Evolutionary conservation across 306 rosid species (phyloP), one percentile per base, ranked within the genome.

Genomic region (Biancaea sappan): DNA sequence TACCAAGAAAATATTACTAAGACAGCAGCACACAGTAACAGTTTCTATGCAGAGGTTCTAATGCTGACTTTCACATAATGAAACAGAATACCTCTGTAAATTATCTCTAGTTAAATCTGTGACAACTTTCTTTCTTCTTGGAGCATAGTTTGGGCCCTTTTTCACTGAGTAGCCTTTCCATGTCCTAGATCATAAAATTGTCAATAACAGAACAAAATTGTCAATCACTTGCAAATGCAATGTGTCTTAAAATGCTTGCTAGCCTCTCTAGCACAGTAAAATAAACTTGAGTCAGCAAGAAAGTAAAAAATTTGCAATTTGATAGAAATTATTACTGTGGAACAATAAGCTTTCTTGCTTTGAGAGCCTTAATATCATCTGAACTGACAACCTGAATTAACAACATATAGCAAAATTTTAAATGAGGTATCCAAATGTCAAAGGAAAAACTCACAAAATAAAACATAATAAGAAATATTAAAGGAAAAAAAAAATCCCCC

Each of bases 41-140:
- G 60, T 5, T 69, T 43, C 24, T 16, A 75, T 44, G 50, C 50
- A 46, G 19, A 69, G 47, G 18, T 46, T 75, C 56, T 19, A 56
- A 40, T n/a, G 9, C 38, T 41, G 22, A 69, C 6, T 66, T 50
- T 12, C 21, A 60, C 61, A 40, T 22, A 44, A 59, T 35, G 69
- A 70, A 41, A 65, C 16, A 12, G 9, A 41, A 60, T 82, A 92
- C 97, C 96, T 87, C 82, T 90, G 98, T 15, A 90, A 80, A 79
- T 80, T 90, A 13, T 92, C 96, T 16, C 98, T 86, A 40, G 94
- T 92, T 56, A 92, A 80, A 84, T 92, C 94, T 19, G 98, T 87
- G 35, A 83, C 94, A 50, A 83, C 86, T 62, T 85, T 76, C 85
- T 87, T 92, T 82, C 98, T 87, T 72, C 82, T 78, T 6, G 96